A percentile compares a stretch with the other conserved stretches of the same genome.
Conservation (phyloP, 306 rosid genomes). For the Benincasa hispida region DNA sequence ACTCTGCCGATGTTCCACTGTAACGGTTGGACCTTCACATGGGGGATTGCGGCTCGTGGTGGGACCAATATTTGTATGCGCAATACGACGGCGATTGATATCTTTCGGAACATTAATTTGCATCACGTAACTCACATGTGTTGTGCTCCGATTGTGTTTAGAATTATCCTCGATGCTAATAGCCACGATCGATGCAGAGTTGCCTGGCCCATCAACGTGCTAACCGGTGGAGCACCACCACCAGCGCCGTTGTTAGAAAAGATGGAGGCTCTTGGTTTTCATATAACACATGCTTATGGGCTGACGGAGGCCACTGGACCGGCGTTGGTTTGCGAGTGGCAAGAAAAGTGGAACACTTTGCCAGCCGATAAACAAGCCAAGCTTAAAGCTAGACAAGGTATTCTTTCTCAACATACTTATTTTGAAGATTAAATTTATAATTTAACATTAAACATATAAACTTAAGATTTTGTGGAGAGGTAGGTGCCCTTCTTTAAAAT, state of each 20-base stretch:
- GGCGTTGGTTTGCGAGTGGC: constrained; percentile 89
- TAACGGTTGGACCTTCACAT: constrained; percentile 93
- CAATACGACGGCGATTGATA: constrained; percentile 35
- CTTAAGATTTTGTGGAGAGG: too few species aligned
- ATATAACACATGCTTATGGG: constrained; percentile 87
- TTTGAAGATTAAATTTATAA: too few species aligned
- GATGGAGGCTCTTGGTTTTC: constrained; percentile 58
- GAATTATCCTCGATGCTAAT: constrained; percentile 46
- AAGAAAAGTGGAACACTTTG: constrained; percentile 39
- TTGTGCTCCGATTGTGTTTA: constrained; percentile 75
- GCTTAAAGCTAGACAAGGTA: constrained; percentile 64
- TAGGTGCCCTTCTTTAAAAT: too few species aligned
- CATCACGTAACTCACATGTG: constrained; percentile 88
- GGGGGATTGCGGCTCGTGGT: constrained; percentile 92
- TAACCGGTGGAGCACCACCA: constrained; percentile 88
- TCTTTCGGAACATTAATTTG: constrained; percentile 31
- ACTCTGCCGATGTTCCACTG: constrained; percentile 93
- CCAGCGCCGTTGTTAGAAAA: constrained; percentile 47
- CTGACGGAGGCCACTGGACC: constrained; percentile 89
- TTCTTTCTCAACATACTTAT: too few species aligned
- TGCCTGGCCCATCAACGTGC: constrained; percentile 30
- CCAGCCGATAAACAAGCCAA: constrained; percentile 30
- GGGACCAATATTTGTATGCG: constrained; percentile 77
- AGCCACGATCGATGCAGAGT: constrained; percentile 13
- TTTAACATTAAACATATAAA: too few species aligned